Evolutionary conservation across 1,284 basidiomycete species (phyloP), one percentile per base, ranked within the genome.

Genomic region (Fomes fomentarius): DNA sequence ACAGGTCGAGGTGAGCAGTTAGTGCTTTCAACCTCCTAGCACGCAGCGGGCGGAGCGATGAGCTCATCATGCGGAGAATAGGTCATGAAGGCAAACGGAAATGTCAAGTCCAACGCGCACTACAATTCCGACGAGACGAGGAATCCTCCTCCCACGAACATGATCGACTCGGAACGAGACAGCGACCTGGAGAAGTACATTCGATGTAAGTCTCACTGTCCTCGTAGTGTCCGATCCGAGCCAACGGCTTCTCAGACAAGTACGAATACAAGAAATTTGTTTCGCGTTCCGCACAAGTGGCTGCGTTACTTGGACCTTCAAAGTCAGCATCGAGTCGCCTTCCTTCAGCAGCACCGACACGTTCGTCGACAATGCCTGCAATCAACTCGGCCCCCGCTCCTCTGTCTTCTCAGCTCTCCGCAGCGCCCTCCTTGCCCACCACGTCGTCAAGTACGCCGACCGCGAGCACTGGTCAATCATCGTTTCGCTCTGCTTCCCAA

Each of bases 141-240:
- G 17, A 74, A 94, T 66, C 89, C 91, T 7, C 90, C 89, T 2
- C 93, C 93, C 0, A 82, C 89, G 2, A 90, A 89, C 65, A 76
- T 90, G 68, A 81, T 89, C 48, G 91, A 93, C 54, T 79, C 81
- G 14, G 90, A 91, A 65, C 77, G 91, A 28, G 91, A 92, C 65
- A 90, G 89, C 60, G 92, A 94, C 57, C 76, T 94, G 28, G 92
- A 94, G 71, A 86, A 84, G 66, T 94, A 83, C 71, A 93, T 94
- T 60, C 83, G 93, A 59, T 78, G 88, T 85, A 72, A 64, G 81
- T 77, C 12, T 10, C 8, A 44, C 19, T 34, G 26, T 21, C 6
- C 40, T 34, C 21, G 37, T 40, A 24, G 33, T 15, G 12, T 48
- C 40, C 26, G 10, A 37, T 17, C 43, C 28, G 46, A 28, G 28